Percentiles rank a stretch among this genome's conserved stretches.
These are phyloP conservation scores for Breynia disticha DNA, from an alignment of 441 rosid genomes.

Conservation along the genomic window DNA sequence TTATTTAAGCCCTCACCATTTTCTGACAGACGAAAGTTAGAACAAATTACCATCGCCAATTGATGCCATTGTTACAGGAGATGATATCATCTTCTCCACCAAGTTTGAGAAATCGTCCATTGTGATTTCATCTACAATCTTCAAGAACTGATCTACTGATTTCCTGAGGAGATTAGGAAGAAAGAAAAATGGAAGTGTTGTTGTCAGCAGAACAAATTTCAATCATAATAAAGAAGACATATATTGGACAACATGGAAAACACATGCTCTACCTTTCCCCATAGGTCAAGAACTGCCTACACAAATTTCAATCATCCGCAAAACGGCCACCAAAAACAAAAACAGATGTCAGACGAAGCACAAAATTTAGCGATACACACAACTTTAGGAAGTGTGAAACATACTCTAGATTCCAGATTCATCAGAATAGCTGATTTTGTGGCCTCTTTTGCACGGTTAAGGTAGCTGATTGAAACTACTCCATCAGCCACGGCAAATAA, in stretches of 20 bases:
- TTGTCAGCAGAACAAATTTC: neutral
- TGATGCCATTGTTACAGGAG: slow-evolving; percentile 80
- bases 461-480: slow-evolving; percentile 49
- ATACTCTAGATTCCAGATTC: slow-evolving; percentile 91
- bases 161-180: slow-evolving; percentile 39
- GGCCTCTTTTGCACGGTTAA: slow-evolving; percentile 69
- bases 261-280: slow-evolving; percentile 58
- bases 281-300: slow-evolving; percentile 78
- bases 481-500: slow-evolving; percentile 47
- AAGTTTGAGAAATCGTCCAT: slow-evolving; percentile 44
- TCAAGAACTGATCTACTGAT: slow-evolving; percentile 65
- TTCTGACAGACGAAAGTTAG: no score
- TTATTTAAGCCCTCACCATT: no score
- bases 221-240: neutral
- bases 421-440: slow-evolving; percentile 79
- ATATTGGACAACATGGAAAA: neutral
- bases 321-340: slow-evolving; percentile 2
- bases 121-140: slow-evolving; percentile 52
- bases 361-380: neutral
- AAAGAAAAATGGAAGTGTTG: neutral
- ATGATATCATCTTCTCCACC: slow-evolving; percentile 51
- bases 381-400: neutral
- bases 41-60: slow-evolving; percentile 73
- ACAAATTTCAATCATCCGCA: slow-evolving; percentile 82
- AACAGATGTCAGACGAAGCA: slow-evolving; percentile 2